These are phyloP conservation scores for Gyrodon lividus DNA, from an alignment of 768 basidiomycete genomes.

Conservation along the genomic window DNA sequence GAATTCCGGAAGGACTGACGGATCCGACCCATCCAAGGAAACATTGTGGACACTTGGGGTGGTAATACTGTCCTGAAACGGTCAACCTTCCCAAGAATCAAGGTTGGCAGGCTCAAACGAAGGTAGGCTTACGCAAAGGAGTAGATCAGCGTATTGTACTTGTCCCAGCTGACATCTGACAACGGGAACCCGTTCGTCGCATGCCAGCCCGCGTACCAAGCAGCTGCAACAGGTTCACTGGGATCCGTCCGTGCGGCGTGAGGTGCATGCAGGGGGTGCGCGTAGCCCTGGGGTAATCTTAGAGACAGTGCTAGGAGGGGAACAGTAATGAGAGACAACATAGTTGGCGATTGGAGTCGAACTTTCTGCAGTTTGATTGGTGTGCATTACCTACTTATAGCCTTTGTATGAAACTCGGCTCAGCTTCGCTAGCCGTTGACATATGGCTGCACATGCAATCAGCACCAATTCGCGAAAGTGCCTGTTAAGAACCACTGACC, in stretches of 20 bases:
- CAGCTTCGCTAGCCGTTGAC: too few species aligned
- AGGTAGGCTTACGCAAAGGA: slow-evolving; percentile 54
- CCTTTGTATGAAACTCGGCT: too few species aligned
- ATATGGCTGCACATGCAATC: too few species aligned
- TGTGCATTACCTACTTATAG: too few species aligned
- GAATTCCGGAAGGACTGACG: slow-evolving; percentile 41
- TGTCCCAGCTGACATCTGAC: slow-evolving; percentile 60
- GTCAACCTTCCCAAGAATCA: not conserved
- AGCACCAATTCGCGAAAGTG: too few species aligned
- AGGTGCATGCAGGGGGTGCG: too few species aligned
- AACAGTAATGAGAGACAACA: slow-evolving; percentile 4
- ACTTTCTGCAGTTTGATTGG: too few species aligned
- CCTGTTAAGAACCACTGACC: too few species aligned
- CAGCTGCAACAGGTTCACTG: slow-evolving; percentile 38
- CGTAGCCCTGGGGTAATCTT: not conserved
- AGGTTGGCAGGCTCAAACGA: not conserved
- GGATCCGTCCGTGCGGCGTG: not conserved
- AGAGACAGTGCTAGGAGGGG: not conserved
- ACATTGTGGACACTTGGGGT: slow-evolving; percentile 34
- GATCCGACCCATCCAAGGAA: slow-evolving; percentile 1
- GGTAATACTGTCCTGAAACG: slow-evolving; percentile 26
- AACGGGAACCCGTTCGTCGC: slow-evolving; percentile 49
- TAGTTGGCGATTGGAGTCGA: too few species aligned
- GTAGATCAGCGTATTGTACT: slow-evolving; percentile 70
- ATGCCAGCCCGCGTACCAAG: slow-evolving; percentile 74